These are phyloP conservation scores for Auricularia sp. DNA, from an alignment of 768 basidiomycete species.

Conservation along the genomic window DNA sequence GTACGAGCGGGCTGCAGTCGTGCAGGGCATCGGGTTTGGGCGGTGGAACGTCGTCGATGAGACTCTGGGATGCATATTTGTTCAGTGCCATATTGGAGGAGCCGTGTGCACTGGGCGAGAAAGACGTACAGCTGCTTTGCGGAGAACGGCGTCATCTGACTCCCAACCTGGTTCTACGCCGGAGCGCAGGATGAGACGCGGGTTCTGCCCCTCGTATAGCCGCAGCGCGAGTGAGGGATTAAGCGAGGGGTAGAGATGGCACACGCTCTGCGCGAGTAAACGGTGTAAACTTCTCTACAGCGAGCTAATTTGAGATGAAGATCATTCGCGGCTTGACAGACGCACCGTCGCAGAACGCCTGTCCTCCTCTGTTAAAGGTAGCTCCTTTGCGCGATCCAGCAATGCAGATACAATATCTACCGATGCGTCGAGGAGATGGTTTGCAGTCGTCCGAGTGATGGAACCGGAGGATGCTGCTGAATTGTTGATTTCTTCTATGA, in stretches of 20 bases:
- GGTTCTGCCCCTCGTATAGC: background rate
- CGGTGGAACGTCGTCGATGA: background rate
- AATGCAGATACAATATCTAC: background rate
- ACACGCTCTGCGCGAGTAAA: background rate
- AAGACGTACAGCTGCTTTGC: background rate
- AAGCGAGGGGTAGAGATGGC: background rate
- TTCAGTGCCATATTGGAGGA: no score
- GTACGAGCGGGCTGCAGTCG: background rate
- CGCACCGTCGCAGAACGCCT: background rate
- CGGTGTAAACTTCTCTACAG: background rate
- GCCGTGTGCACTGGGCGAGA: no score
- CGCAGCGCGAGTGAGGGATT: background rate
- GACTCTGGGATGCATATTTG: background rate
- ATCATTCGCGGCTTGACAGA: background rate
- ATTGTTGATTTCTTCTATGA: background rate
- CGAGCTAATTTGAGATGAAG: background rate
- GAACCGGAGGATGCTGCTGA: background rate
- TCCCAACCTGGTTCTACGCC: background rate
- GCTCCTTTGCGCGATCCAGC: background rate
- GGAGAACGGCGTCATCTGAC: background rate
- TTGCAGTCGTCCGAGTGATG: background rate
- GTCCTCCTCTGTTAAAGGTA: background rate
- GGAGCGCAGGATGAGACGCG: background rate
- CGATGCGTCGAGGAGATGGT: background rate
- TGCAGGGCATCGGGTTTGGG: background rate